phyloP scores from a whole-genome alignment of 176 grass and related monocot genomes.

The Pontederia paniculata region DNA sequence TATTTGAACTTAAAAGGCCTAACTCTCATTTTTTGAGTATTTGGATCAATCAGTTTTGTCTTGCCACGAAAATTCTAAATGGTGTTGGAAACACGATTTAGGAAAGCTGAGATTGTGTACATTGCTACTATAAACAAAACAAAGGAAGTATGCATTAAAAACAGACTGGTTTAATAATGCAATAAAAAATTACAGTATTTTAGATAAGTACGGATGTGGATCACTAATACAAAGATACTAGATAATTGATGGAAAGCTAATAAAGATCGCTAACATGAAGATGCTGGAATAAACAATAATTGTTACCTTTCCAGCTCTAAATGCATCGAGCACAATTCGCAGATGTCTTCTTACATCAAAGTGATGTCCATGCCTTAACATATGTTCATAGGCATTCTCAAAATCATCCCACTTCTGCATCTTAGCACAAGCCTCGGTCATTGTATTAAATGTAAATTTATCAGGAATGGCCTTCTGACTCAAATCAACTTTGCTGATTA shows the following conservation, averaged over 20 bases:
- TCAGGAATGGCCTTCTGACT: conserved; percentile 43
- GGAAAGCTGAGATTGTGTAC: too few species aligned
- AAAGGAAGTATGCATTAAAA: too few species aligned
- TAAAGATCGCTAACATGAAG: conserved; percentile 5
- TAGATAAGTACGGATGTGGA: too few species aligned
- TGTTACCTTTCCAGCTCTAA: conserved; percentile 73
- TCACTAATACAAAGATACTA: neutral
- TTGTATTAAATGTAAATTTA: conserved; percentile 95
- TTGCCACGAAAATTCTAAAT: too few species aligned
- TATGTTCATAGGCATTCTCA: conserved; percentile 50
- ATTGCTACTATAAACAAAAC: too few species aligned
- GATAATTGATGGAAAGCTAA: neutral
- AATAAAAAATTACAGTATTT: too few species aligned
- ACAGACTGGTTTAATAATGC: too few species aligned
- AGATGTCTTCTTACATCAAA: conserved; percentile 68
- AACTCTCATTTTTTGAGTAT: too few species aligned
- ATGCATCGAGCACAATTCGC: conserved; percentile 53
- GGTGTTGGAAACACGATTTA: too few species aligned
- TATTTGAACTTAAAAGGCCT: too few species aligned
- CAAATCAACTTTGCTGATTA: conserved; percentile 30
- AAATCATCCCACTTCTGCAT: conserved; percentile 73
- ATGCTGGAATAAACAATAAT: conserved; percentile 12
- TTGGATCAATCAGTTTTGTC: too few species aligned
- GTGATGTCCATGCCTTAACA: conserved; percentile 52
- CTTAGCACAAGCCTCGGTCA: conserved; percentile 71